Conservation (phyloP, 495 filamentous ascomycete genomes). For the Penicillium dipodomyicola region DNA sequence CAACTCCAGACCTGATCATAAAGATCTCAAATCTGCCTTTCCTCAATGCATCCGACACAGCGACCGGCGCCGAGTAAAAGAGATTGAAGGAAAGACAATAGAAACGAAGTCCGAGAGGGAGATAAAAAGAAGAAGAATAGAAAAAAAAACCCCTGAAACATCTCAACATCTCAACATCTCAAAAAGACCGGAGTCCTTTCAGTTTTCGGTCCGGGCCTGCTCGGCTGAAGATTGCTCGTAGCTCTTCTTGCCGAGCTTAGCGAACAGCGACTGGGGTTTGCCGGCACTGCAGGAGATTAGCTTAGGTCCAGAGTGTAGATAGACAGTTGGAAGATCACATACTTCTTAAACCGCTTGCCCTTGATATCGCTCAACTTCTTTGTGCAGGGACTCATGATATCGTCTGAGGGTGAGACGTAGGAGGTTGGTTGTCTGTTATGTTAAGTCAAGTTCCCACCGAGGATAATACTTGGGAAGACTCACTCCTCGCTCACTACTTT, state of each 20-base stretch:
- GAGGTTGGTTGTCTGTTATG: conserved; percentile 49
- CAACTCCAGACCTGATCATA: conserved; percentile 7
- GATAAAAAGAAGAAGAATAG: background rate
- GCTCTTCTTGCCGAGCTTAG: conserved; percentile 52
- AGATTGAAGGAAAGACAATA: conserved; percentile 7
- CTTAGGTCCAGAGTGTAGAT: background rate
- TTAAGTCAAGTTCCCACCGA: background rate
- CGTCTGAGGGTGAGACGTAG: conserved; percentile 90
- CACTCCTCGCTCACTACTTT: conserved; percentile 71
- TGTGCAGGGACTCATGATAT: conserved; percentile 90
- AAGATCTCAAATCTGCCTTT: conserved; percentile 9
- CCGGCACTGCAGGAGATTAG: conserved; percentile 34
- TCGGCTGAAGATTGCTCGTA: conserved; percentile 42
- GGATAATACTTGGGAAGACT: conserved; percentile 20
- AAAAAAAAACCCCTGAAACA: background rate
- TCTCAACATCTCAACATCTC: background rate
- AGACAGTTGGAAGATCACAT: conserved; percentile 9
- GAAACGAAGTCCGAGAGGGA: background rate
- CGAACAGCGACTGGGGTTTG: conserved; percentile 50
- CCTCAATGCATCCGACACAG: conserved; percentile 14
- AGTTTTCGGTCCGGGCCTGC: conserved; percentile 20
- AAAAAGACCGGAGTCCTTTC: background rate
- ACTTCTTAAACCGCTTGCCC: conserved; percentile 70
- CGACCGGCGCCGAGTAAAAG: conserved; percentile 13
- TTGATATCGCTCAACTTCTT: conserved; percentile 83